phyloP scores from a whole-genome alignment of 1,284 basidiomycete species.

The Stygiomarasmius scandens region DNA sequence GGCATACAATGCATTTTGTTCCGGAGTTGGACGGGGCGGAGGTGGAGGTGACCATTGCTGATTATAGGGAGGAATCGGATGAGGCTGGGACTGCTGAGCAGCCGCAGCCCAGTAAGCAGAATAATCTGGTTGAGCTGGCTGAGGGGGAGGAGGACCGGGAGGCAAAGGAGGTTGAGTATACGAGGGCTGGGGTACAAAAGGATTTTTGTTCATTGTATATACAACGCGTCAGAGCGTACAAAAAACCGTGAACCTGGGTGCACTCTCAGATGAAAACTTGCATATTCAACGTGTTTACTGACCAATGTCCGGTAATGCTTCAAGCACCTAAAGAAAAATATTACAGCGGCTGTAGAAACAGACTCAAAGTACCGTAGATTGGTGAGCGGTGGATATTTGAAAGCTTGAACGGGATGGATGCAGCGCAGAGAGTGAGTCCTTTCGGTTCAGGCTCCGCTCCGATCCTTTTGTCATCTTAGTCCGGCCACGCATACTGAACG shows the following conservation, averaged over 20 bases:
- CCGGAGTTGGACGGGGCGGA: slow-evolving; percentile 61
- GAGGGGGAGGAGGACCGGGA: slow-evolving; percentile 74
- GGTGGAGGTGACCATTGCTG: slow-evolving; percentile 68
- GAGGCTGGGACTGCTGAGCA: slow-evolving; percentile 47
- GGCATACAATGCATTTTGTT: slow-evolving; percentile 79
- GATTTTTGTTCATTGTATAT: slow-evolving; percentile 73
- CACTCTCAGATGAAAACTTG: not conserved
- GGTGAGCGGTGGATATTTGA: not conserved
- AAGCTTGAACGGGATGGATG: not conserved
- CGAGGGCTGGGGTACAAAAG: slow-evolving; percentile 65
- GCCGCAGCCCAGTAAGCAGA: slow-evolving; percentile 73
- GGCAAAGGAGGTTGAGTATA: slow-evolving; percentile 77
- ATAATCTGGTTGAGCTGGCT: slow-evolving; percentile 71
- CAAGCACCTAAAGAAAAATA: not conserved
- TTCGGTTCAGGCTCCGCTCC: not conserved
- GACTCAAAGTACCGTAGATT: not conserved
- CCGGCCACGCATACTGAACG: no score
- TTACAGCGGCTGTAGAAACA: slow-evolving; percentile 1
- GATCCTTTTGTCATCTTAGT: not conserved
- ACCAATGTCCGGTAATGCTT: not conserved
- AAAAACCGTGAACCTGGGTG: slow-evolving; percentile 2
- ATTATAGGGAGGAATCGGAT: slow-evolving; percentile 53
- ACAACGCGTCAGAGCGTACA: not conserved
- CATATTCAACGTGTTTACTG: not conserved
- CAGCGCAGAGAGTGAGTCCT: not conserved